Evolutionary conservation across 495 filamentous ascomycete species (phyloP).

Genomic region (Neurospora sp.): DNA sequence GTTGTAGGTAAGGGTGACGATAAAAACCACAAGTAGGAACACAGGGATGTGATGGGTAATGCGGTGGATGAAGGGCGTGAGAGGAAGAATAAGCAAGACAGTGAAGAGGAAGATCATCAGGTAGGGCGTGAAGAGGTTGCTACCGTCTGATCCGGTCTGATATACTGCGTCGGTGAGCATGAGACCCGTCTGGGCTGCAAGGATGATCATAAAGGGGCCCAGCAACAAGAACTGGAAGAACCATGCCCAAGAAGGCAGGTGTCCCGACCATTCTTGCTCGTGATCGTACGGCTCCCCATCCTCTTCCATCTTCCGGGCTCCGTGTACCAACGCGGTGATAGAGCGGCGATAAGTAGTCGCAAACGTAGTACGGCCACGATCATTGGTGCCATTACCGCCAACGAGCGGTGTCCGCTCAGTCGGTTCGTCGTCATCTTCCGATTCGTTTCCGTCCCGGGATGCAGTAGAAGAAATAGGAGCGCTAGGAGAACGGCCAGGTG

Average conservation of each 20-base stretch:
- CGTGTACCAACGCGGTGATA: slow-evolving; percentile 30
- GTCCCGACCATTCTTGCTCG: slow-evolving; percentile 78
- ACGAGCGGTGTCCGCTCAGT: slow-evolving; percentile 78
- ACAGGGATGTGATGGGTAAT: slow-evolving; percentile 73
- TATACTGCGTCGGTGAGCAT: slow-evolving; percentile 59
- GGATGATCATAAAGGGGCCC: slow-evolving; percentile 62
- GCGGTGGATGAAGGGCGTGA: slow-evolving; percentile 78
- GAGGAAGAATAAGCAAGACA: slow-evolving; percentile 64
- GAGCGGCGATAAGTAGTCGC: slow-evolving; percentile 49
- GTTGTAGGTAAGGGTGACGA: slow-evolving; percentile 77
- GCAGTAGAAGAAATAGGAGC: slow-evolving; percentile 1
- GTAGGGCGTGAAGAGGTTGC: slow-evolving; percentile 55
- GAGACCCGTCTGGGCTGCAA: slow-evolving; percentile 65
- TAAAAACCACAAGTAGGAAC: slow-evolving; percentile 62
- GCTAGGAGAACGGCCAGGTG: background rate
- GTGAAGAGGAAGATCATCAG: slow-evolving; percentile 55
- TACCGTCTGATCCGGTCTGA: slow-evolving; percentile 77
- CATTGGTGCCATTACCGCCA: slow-evolving; percentile 26
- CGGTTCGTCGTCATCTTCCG: slow-evolving; percentile 43
- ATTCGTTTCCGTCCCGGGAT: slow-evolving; percentile 24
- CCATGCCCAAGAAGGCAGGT: slow-evolving; percentile 77
- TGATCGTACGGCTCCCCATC: slow-evolving; percentile 47
- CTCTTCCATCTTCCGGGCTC: slow-evolving; percentile 17
- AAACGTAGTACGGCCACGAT: slow-evolving; percentile 56
- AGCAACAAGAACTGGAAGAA: slow-evolving; percentile 72